phyloP scores from a whole-genome alignment of 768 basidiomycete genomes.

The Leccinum arenicola region DNA sequence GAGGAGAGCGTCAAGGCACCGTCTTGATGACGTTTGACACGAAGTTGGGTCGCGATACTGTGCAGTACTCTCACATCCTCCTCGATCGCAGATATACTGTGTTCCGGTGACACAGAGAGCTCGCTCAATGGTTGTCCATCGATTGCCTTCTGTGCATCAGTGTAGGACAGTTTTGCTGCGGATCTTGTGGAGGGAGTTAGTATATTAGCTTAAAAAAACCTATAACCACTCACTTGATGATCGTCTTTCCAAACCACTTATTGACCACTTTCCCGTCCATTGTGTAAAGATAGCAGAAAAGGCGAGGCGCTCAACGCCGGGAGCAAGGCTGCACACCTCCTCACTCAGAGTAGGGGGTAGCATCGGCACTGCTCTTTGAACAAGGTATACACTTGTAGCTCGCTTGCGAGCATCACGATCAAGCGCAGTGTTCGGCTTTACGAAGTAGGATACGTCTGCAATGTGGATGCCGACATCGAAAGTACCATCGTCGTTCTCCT shows the following conservation, averaged over 20 bases:
- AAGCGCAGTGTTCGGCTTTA: slow-evolving; percentile 92
- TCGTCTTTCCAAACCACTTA: slow-evolving; percentile 91
- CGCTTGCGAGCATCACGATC: slow-evolving; percentile 98
- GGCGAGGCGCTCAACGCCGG: slow-evolving; percentile 84
- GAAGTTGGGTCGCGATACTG: slow-evolving; percentile 68
- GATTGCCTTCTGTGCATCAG: slow-evolving; percentile 77
- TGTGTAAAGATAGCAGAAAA: slow-evolving; percentile 87
- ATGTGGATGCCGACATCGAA: slow-evolving; percentile 94
- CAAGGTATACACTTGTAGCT: slow-evolving; percentile 94
- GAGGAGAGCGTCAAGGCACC: slow-evolving; percentile 76
- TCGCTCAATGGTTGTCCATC: slow-evolving; percentile 62
- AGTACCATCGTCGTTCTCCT: slow-evolving; percentile 85
- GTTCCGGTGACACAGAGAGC: slow-evolving; percentile 53
- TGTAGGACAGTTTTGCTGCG: slow-evolving; percentile 80
- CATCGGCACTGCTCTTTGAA: slow-evolving; percentile 97
- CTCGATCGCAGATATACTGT: slow-evolving; percentile 59
- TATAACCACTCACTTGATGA: slow-evolving; percentile 68
- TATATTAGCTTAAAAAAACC: background rate
- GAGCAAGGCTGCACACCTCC: slow-evolving; percentile 87
- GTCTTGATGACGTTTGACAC: slow-evolving; percentile 68
- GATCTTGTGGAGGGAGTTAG: slow-evolving; percentile 51
- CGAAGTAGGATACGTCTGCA: slow-evolving; percentile 94
- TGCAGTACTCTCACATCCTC: slow-evolving; percentile 73
- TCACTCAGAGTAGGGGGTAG: slow-evolving; percentile 91
- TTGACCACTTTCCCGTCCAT: slow-evolving; percentile 77